Base-by-base conservation (phyloP, 768 basidiomycete species). In the Russula sp. region DNA sequence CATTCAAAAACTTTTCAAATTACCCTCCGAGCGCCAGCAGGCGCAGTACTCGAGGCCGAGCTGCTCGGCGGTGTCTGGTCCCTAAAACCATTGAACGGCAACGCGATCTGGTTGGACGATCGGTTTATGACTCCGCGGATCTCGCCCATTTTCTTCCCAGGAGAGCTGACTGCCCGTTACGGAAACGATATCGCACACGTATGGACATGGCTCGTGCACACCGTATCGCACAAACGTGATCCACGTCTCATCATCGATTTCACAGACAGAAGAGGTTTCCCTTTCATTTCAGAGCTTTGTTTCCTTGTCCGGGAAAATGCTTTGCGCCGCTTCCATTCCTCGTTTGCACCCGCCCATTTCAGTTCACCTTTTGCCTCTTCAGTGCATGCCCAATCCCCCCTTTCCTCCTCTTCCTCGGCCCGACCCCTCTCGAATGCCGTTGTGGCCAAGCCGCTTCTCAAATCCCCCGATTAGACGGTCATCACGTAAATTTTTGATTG, bases 61-160 rank as follows among this genome's bases (percentile, higher is more conserved):
- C 50, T 61, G 64, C 54, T 40, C 64, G 64, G 64, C 59, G 55
- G 64, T 59, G 60, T 32, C 59, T 65, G 59, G 64, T 40, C 42
- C 63, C 57, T 59, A 65, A 61, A 65, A 34, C 20, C 60, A 61
- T 46, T 50, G 49, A 61, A 55, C 49, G 59, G 59, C 64, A 65
- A 65, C 64, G 59, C 59, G 64, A 65, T 65, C 64, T 61, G 48
- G 53, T 49, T 61, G 55, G 44, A 28, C 60, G 64, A 65, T 65
- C 64, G 64, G 64, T 57, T 64, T 36, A 44, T 42, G 20, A 11
- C 40, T 60, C 64, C 64, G 64, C 64, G 64, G 64, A 65, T 65
- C 64, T 65, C 64, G 54, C 59, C 52, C 34, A 49, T 28, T 61
- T 57, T 65, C 50, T 34, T 65, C 59, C 64, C 64, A 55, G 53